Evolutionary conservation across 169 alveolate genomes (phyloP).

Genomic region (Haemoproteus tartakovskyi): DNA sequence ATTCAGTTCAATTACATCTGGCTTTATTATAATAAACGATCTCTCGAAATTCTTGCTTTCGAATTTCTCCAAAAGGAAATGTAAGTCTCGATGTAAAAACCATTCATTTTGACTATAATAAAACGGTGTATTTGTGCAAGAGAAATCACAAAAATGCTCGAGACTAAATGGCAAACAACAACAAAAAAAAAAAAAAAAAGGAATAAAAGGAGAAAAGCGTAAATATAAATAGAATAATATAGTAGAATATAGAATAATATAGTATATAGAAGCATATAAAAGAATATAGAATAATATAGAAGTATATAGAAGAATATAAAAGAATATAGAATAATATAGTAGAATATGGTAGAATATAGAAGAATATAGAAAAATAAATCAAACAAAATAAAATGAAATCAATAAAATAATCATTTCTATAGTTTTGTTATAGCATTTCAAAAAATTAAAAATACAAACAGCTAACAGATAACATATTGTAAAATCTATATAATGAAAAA

Average conservation of each 20-base stretch:
- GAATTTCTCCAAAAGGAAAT: constrained; percentile 20
- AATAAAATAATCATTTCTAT: too few species aligned
- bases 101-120: constrained; percentile 60
- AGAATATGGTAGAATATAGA: too few species aligned
- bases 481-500: too few species aligned
- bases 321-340: too few species aligned
- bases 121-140: constrained; percentile 40
- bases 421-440: too few species aligned
- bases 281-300: too few species aligned
- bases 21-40: constrained; percentile 43
- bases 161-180: constrained; percentile 2
- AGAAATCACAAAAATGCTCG: constrained; percentile 48
- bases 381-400: too few species aligned
- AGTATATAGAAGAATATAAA: too few species aligned
- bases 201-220: neutral
- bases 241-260: neutral
- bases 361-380: too few species aligned
- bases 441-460: too few species aligned
- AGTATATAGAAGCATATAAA: neutral
- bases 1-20: constrained; percentile 41
- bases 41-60: constrained; percentile 27
- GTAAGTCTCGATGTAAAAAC: constrained; percentile 42
- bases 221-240: neutral
- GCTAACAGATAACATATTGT: too few species aligned
- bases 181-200: neutral